Evolutionary conservation across 257 asterid genomes (phyloP).

Genomic region (Fraxinus anomala): DNA sequence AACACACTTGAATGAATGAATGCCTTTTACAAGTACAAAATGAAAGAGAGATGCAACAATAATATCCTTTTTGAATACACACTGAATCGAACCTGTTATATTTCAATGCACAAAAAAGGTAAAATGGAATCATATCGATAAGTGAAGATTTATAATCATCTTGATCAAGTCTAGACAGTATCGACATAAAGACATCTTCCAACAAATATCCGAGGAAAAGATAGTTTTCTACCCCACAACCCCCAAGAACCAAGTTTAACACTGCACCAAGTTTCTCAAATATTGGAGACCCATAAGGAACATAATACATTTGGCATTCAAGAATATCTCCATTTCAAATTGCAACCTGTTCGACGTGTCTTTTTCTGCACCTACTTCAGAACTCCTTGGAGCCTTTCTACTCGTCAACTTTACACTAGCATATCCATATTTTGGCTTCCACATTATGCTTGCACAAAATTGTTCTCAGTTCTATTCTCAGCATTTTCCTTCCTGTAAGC

Average conservation of each 20-base stretch:
- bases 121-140: neutral
- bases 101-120: neutral
- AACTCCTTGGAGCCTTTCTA: neutral
- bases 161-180: neutral
- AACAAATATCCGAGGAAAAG: neutral
- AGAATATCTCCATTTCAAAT: neutral
- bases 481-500: conserved; percentile 46
- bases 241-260: neutral
- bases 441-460: conserved; percentile 25
- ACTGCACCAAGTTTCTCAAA: neutral
- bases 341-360: neutral
- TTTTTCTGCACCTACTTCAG: neutral
- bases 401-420: neutral
- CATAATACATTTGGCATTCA: neutral
- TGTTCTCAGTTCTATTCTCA: conserved; percentile 26
- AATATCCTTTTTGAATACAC: neutral
- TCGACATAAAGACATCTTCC: neutral
- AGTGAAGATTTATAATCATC: neutral
- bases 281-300: neutral
- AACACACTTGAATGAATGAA: neutral
- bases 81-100: neutral
- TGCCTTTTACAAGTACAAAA: neutral
- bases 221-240: neutral
- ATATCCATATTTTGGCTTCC: neutral
- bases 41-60: neutral